Percentiles rank a stretch among this genome's conserved stretches.
These are phyloP conservation scores for Acmispon strigosus DNA, from an alignment of 306 rosid genomes.

Conservation along the genomic window DNA sequence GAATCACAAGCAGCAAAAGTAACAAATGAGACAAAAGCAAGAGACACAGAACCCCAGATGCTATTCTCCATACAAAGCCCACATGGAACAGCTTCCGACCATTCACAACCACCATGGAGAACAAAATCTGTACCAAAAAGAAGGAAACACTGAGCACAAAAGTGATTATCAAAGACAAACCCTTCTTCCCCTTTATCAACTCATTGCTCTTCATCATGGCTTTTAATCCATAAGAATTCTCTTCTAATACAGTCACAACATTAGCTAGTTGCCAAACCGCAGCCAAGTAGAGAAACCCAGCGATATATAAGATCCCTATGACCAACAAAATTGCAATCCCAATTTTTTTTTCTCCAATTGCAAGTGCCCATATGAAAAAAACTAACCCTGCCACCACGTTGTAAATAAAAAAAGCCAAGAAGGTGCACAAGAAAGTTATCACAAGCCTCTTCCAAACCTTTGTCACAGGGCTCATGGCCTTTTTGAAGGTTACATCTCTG, in stretches of 20 bases:
- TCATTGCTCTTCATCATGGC: constrained; percentile 60
- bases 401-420: constrained; percentile 26
- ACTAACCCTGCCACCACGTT: background rate
- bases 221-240: constrained; percentile 30
- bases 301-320: background rate
- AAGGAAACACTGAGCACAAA: background rate
- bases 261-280: constrained; percentile 53
- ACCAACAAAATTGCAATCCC: background rate
- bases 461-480: constrained; percentile 39
- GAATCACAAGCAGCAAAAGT: constrained; percentile 32
- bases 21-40: constrained; percentile 21
- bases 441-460: constrained; percentile 45
- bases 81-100: constrained; percentile 8
- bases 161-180: constrained; percentile 20
- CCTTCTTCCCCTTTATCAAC: constrained; percentile 45
- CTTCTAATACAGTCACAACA: constrained; percentile 58
- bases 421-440: constrained; percentile 40
- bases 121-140: background rate
- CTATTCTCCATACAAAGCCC: background rate
- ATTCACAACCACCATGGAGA: constrained; percentile 25
- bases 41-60: constrained; percentile 25
- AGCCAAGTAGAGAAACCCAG: constrained; percentile 40
- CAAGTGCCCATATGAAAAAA: background rate
- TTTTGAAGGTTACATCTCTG: constrained; percentile 27
- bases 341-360: background rate